Evolutionary conservation across 2,329 filamentous ascomycete species (phyloP), one percentile per base, ranked within the genome.

Genomic region (Aureobasidium leucospermi): DNA sequence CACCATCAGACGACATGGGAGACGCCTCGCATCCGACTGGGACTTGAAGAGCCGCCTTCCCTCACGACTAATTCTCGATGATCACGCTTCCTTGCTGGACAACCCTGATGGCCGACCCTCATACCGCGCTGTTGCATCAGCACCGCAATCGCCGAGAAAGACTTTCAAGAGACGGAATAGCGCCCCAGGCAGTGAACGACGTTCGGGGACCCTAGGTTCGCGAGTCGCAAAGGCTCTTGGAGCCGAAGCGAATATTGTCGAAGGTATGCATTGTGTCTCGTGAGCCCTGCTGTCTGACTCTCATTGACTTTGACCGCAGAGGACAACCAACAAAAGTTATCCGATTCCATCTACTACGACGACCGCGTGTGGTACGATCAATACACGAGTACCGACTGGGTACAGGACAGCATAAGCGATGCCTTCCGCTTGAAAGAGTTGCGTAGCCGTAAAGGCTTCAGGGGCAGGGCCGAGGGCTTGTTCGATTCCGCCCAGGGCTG

Each of bases 331-430:
- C 73, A 79, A 62, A 85, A 87, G 63, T 86, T 85, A 51, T 88
- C 86, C 67, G 76, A 79, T 36, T 86, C 84, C 4, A 74, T 88
- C 9, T 86, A 85, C 66, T 78, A 86, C 53, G 89, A 96, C 69
- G 91, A 97, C 66, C 86, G 94, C 62, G 88, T 95, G 9, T 97
- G 94, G 94, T 97, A 97, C 75, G 94, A 99, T 77, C 94, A 99
- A 74, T 96, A 96, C 69, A 96, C 91, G 6, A 96, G 90, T 6
- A 96, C 90, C 59, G 93, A 99, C 73, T 99, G 94, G 94, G 92
- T 99, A 0, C 93, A 96, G 71, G 94, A 99, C 73, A 92, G 88
- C 71, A 96, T 99, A 66, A 90, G 91, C 68, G 94, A 97, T 74
- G 90, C 92, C 9, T 90, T 91, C 67, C 88, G 94, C 29, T 85